phyloP scores from a whole-genome alignment of 768 basidiomycete species.

The Lentinula sp. region DNA sequence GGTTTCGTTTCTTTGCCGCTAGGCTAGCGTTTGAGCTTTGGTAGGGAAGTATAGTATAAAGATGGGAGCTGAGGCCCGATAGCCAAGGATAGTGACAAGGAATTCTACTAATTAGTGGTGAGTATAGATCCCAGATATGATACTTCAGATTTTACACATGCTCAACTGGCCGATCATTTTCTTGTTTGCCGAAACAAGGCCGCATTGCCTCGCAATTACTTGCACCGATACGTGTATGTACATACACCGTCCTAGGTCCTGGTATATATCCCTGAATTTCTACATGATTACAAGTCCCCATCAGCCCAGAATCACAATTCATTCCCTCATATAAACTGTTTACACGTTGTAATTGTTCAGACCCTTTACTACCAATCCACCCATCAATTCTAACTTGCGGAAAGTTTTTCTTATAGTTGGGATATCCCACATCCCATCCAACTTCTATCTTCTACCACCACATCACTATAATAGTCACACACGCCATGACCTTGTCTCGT shows the following conservation, averaged over 20 bases:
- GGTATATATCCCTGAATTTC: neutral
- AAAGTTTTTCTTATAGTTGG: constrained; percentile 8
- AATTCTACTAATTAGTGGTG: neutral
- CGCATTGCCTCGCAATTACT: constrained; percentile 5
- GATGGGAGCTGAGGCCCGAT: neutral
- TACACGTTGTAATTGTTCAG: neutral
- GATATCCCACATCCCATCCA: constrained; percentile 15
- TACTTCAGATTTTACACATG: constrained; percentile 3
- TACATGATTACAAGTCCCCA: constrained; percentile 30
- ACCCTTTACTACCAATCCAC: constrained; percentile 11
- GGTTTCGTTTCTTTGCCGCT: constrained; percentile 1
- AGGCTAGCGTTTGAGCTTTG: neutral
- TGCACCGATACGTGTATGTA: neutral
- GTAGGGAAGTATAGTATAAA: neutral
- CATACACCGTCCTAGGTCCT: neutral
- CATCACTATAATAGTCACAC: constrained; percentile 7
- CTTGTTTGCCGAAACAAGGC: constrained; percentile 3
- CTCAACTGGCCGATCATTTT: constrained; percentile 1
- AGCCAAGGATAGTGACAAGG: neutral
- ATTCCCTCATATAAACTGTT: neutral
- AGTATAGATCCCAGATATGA: constrained; percentile 4
- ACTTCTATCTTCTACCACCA: constrained; percentile 16
- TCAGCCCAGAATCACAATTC: constrained; percentile 26
- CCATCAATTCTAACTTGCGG: neutral
- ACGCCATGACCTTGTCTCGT: constrained; percentile 36